Base-by-base conservation (phyloP, 106 monocot species). In the Platanthera zijinensis region DNA sequence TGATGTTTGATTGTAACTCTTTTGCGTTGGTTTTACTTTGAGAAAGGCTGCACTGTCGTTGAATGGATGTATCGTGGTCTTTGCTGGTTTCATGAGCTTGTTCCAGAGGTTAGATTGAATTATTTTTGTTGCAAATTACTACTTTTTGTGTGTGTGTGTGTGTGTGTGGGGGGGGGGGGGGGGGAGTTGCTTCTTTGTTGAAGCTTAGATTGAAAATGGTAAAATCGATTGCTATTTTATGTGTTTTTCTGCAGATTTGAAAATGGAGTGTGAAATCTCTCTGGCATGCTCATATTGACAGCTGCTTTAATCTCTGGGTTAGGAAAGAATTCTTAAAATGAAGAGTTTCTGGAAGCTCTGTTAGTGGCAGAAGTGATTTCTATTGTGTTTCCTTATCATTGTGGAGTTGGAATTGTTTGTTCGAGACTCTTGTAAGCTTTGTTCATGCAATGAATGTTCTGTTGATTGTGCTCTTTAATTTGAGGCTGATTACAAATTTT, bases 11-110 rank as follows among this genome's bases (percentile, higher is more conserved):
- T 68, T 10, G 48, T 1, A 49, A 17, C 3, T 48, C 18, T 3
- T 49, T 49, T 9, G n/a, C 48, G n/a, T 6, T 49, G 71, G 2
- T n/a, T 49, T 6, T 71, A 71, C 10, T 49, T 48, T 12, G 17
- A 48, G 8, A 49, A 71, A 72, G 51, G 50, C 51, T 72, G 50
- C 8, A 22, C 21, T 3, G 8, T 8, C 51, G 18, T 21, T 22
- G 46, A 72, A 22, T 72, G 50, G 72, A 51, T 72, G 51, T 50
- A 50, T 72, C 9, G 51, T 72, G 22, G 50, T 72, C 51, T 50
- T 50, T 47, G 17, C 48, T 70, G 17, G 15, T 6, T 17, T 6
- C 5, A n/a, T 10, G 72, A 72, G 18, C 72, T 0, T 46, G 22
- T 72, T 32, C 21, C 15, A 72, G 51, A 72, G 72, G 49, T 51